Evolutionary conservation across 129 eudicot species (phyloP), one percentile per base, ranked within the genome.

Genomic region (Rutidosis leptorrhynchoides): DNA sequence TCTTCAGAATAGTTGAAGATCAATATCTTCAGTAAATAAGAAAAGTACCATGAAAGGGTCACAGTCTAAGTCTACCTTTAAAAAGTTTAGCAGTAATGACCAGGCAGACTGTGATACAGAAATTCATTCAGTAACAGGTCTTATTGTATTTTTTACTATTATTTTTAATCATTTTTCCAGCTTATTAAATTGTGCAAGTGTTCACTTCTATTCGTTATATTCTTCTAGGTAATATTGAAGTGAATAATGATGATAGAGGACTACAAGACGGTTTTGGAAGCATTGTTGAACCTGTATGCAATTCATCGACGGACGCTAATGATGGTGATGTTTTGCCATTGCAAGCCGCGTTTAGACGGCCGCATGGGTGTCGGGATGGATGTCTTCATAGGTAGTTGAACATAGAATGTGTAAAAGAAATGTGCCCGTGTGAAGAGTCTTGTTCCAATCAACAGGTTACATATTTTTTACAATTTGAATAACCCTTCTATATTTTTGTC

Each of bases 401-500:
- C 79, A 89, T 93, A 56, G 98, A 93, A 71, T 93, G 98, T 75
- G 91, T 86, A 72, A 84, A 75, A 69, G 95, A 92, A 71, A 88
- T 96, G 2, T 93, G 98, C 80, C 98, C 98, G 14, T 86, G 98
- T 65, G 95, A 96, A 27, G 96, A 93, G 32, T 79, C 75, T 64
- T 93, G 98, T 80, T 93, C 98, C 19, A 93, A 93, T 83, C 96
- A 84, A 72, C 89, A 89, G 96, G 98, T 89, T 26, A n/a, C 48
- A 8, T 61, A 51, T 24, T 46, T 77, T n/a, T n/a, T n/a, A n/a
- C n/a, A n/a, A n/a, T n/a, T n/a, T n/a, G n/a, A 22, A 32, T 72
- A 17, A 15, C 25, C 14, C 46, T 25, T 28, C 14, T 3, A 51
- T 9, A 23, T 19, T 2, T 42, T 33, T 51, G 3, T 25, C 14